A percentile compares a stretch with the other conserved stretches of the same genome.
phyloP scores from a whole-genome alignment of 1,284 basidiomycete species.

The Xerocomus amazonicus region DNA sequence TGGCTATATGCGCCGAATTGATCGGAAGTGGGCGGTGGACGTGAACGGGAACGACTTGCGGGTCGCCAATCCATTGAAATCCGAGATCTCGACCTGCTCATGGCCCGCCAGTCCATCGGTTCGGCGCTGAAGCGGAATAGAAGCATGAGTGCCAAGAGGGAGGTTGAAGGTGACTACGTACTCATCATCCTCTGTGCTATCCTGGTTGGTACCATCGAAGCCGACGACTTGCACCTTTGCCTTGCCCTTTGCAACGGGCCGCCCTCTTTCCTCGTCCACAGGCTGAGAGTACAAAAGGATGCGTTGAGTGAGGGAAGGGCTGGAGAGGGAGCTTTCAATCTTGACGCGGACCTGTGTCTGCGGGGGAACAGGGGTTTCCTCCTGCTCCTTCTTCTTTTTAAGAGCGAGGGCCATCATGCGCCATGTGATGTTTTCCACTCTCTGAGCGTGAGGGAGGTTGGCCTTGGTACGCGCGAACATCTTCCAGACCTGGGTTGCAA shows the following conservation, averaged over 20 bases:
- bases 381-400: constrained; percentile 81
- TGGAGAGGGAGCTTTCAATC: constrained; percentile 22
- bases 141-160: constrained; percentile 18
- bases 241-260: constrained; percentile 74
- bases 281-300: constrained; percentile 8
- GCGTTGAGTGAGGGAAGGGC: constrained; percentile 7
- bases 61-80: constrained; percentile 85
- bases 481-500: constrained; percentile 96
- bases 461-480: constrained; percentile 92
- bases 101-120: constrained; percentile 91
- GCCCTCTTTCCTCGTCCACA: constrained; percentile 53
- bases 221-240: constrained; percentile 70
- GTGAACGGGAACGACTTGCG: constrained; percentile 68
- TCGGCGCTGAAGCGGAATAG: constrained; percentile 39
- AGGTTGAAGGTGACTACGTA: constrained; percentile 48
- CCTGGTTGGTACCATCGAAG: constrained; percentile 73
- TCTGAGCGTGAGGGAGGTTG: constrained; percentile 82
- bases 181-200: constrained; percentile 67
- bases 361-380: constrained; percentile 34
- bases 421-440: constrained; percentile 98
- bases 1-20: constrained; percentile 38
- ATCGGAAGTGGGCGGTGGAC: constrained; percentile 54
- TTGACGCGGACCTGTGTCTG: constrained; percentile 25
- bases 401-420: constrained; percentile 95
- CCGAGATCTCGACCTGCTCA: constrained; percentile 89